Evolutionary conservation across 2,329 filamentous ascomycete species (phyloP), one percentile per base, ranked within the genome.

Genomic region (Tricladium varicosporioides): DNA sequence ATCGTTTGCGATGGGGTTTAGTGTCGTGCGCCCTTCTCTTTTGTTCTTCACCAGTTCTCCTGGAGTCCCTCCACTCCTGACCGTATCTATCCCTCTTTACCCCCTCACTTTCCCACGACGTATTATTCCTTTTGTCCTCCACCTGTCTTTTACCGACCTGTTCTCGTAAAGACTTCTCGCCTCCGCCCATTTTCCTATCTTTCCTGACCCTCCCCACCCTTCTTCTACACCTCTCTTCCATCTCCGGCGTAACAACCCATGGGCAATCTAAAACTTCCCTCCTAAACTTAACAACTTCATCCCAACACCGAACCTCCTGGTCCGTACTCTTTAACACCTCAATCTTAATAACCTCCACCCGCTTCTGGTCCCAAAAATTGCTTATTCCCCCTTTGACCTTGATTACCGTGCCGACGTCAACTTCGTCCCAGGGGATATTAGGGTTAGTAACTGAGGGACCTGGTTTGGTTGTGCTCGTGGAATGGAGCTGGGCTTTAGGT

Each of bases 261-360:
- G 82, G 78, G 55, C 69, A 71, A 2, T 70, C 69, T 13, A 88
- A 72, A 5, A 84, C 73, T 3, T 81, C 75, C 33, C 65, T 66
- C 36, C 76, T 75, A 65, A 87, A 85, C 31, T 69, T 70, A 15
- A 69, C 61, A 46, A 78, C 73, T 70, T 82, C 82, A 63, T 79
- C 75, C 85, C 85, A 88, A 8, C 85, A 80, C 7, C 66, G 69
- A 2, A 86, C 73, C 67, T 88, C 85, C 33, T 80, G 75, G 47
- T 78, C 76, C 0, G 84, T 87, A 46, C 78, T 76, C 19, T 66
- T 68, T 3, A 87, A 55, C 0, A 74, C 62, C n/a, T 69, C 65
- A 55, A 83, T 70, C 63, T 79, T 82, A 47, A 79, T 74, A 18
- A 84, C 74, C 45, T 76, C 76, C 60, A 87, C 73, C 65, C 84